phyloP scores from a whole-genome alignment of 768 basidiomycete species.

The Naganishia vishniacii region DNA sequence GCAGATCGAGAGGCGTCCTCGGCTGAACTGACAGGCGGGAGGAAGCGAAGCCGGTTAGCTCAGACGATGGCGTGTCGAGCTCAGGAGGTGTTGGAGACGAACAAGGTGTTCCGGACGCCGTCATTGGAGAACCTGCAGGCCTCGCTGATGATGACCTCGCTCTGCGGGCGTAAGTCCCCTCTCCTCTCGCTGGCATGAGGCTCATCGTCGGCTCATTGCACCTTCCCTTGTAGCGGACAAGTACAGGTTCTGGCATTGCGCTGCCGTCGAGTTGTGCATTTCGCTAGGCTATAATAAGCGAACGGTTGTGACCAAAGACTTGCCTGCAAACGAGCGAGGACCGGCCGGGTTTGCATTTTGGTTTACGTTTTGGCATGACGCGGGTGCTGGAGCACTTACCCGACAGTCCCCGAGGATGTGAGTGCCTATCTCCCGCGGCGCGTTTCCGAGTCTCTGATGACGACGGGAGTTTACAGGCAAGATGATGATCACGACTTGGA shows the following conservation, averaged over 20 bases:
- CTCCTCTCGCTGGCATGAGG: too few relatives aligned
- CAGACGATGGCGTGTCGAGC: conserved; percentile 72
- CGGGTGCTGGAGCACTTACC: conserved; percentile 76
- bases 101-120: conserved; percentile 78
- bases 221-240: conserved; percentile 20
- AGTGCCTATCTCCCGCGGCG: conserved; percentile 38
- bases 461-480: neutral
- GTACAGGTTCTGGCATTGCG: conserved; percentile 19
- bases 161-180: conserved; percentile 18
- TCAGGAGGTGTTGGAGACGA: conserved; percentile 75
- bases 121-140: conserved; percentile 75
- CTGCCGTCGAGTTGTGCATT: conserved; percentile 28
- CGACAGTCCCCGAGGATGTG: conserved; percentile 73
- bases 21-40: conserved; percentile 43
- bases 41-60: conserved; percentile 69
- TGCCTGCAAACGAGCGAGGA: conserved; percentile 31
- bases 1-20: conserved; percentile 62
- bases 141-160: conserved; percentile 64
- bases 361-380: conserved; percentile 68
- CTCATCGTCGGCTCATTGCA: neutral
- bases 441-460: neutral
- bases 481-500: conserved; percentile 16
- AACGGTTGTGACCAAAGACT: conserved; percentile 29
- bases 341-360: conserved; percentile 69
- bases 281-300: conserved; percentile 35